Conservation (phyloP, 192 early-diverging fungal genomes). For the Coemansia sp. region DNA sequence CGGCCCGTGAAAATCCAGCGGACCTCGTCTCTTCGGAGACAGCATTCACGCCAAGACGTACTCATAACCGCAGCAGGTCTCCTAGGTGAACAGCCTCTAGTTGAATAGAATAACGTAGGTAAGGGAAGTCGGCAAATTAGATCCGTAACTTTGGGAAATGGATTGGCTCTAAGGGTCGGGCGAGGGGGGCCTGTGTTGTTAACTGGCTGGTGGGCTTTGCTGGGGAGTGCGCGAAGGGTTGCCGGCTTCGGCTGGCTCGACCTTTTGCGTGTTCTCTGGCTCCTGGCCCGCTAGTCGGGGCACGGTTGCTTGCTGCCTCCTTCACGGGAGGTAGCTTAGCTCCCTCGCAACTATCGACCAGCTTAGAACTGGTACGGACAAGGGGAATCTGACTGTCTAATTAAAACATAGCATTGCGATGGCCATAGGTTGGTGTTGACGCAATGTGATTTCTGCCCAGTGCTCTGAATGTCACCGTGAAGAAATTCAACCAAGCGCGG, state of each 20-base stretch:
- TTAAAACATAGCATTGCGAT: constrained; percentile 87
- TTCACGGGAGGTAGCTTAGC: constrained; percentile 15
- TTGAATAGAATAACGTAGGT: constrained; percentile 83
- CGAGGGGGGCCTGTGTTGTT: constrained; percentile 39
- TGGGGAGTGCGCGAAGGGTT: constrained; percentile 19
- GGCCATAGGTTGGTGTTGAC: constrained; percentile 72
- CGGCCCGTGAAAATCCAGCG: constrained; percentile 74
- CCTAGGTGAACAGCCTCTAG: constrained; percentile 82
- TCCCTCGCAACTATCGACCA: constrained; percentile 61
- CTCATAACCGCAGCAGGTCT: constrained; percentile 79
- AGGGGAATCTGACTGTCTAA: constrained; percentile 83
- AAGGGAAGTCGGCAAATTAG: constrained; percentile 84
- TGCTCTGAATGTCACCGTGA: constrained; percentile 86
- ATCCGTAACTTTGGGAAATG: constrained; percentile 84
- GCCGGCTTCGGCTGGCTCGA: constrained; percentile 20
- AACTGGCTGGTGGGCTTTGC: constrained; percentile 6
- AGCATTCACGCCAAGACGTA: constrained; percentile 64
- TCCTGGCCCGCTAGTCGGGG: constrained; percentile 1
- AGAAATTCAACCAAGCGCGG: constrained; percentile 73
- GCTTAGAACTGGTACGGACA: constrained; percentile 82
- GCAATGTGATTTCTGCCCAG: constrained; percentile 85
- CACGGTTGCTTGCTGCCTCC: constrained; percentile 2
- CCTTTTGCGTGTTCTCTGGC: constrained; percentile 14
- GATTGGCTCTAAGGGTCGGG: constrained; percentile 80
- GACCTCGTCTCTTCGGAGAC: constrained; percentile 54